Conservation (phyloP, 768 basidiomycete species). For the Suillus subalutaceus region DNA sequence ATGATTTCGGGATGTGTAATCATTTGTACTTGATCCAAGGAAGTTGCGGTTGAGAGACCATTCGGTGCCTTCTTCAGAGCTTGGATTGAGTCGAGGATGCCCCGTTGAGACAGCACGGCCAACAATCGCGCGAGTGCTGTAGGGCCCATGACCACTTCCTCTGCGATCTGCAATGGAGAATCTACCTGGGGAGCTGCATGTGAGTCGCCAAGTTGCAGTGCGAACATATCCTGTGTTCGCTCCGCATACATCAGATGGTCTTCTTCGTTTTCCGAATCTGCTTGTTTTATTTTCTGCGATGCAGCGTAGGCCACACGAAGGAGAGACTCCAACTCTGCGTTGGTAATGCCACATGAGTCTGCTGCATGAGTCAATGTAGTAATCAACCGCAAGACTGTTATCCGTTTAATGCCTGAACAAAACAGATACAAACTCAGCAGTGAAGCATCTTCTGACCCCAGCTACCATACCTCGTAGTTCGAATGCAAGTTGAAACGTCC, state of each 20-base stretch:
- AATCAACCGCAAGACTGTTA: conserved; percentile 29
- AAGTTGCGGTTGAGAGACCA: conserved; percentile 19
- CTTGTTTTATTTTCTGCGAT: conserved; percentile 18
- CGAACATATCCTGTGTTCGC: conserved; percentile 24
- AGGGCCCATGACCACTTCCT: conserved; percentile 26
- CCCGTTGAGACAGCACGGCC: conserved; percentile 30
- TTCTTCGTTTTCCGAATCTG: conserved; percentile 8
- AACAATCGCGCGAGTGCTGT: conserved; percentile 29
- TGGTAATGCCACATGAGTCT: conserved; percentile 15
- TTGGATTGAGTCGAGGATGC: conserved; percentile 21
- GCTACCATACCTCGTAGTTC: conserved; percentile 22
- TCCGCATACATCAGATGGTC: conserved; percentile 20
- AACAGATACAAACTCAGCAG: not conserved
- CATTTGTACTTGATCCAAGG: conserved; percentile 25
- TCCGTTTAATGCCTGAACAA: conserved; percentile 23
- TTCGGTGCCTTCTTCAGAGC: conserved; percentile 21
- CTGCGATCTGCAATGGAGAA: conserved; percentile 25
- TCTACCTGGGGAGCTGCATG: conserved; percentile 16
- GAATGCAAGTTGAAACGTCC: conserved; percentile 21
- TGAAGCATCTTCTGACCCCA: not conserved
- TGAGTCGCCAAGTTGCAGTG: conserved; percentile 22
- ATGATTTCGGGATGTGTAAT: conserved; percentile 25
- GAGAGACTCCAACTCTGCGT: conserved; percentile 27
- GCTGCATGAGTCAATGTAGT: conserved; percentile 20
- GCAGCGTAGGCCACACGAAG: conserved; percentile 25